A percentile compares a stretch with the other conserved stretches of the same genome.
phyloP scores from a whole-genome alignment of 208 protist genomes.

The Leishmania arabica region DNA sequence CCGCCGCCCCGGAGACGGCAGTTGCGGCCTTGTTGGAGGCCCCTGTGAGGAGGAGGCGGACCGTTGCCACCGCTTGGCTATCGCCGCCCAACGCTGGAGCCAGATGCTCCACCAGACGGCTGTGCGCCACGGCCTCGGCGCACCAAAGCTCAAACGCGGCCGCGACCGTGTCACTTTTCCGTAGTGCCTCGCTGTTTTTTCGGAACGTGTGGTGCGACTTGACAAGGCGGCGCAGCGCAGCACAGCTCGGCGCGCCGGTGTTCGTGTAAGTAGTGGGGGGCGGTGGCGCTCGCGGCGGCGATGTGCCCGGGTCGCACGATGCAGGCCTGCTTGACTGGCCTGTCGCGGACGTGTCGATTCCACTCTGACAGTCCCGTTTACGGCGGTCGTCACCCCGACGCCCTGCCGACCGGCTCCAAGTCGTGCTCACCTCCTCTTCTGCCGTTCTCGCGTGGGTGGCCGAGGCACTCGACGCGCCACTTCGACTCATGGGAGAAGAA shows the following conservation, averaged over 20 bases:
- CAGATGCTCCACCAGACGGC: slow-evolving; percentile 31
- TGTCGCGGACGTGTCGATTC: no score
- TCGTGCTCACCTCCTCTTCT: background rate
- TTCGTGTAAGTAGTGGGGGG: slow-evolving; percentile 1
- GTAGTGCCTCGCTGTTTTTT: slow-evolving; percentile 47
- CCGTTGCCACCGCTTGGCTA: background rate
- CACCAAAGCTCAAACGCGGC: slow-evolving; percentile 39
- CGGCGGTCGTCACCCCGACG: background rate
- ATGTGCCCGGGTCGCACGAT: background rate
- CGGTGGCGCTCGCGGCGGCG: background rate
- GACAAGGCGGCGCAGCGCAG: slow-evolving; percentile 37
- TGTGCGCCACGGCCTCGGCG: slow-evolving; percentile 37
- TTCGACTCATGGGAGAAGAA: background rate
- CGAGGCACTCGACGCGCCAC: background rate
- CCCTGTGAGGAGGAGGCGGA: slow-evolving; percentile 5
- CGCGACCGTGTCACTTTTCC: slow-evolving; percentile 25
- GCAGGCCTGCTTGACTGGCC: background rate
- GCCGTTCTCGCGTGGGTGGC: no score
- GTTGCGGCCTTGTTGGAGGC: background rate
- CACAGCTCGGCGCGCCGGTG: slow-evolving; percentile 1
- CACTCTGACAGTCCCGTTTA: background rate
- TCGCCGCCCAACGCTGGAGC: slow-evolving; percentile 2
- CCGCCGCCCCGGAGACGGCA: background rate
- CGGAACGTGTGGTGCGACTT: slow-evolving; percentile 34
- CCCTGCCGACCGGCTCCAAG: background rate